phyloP scores from a whole-genome alignment of 31 red algal species.

The Endocladia muricata region DNA sequence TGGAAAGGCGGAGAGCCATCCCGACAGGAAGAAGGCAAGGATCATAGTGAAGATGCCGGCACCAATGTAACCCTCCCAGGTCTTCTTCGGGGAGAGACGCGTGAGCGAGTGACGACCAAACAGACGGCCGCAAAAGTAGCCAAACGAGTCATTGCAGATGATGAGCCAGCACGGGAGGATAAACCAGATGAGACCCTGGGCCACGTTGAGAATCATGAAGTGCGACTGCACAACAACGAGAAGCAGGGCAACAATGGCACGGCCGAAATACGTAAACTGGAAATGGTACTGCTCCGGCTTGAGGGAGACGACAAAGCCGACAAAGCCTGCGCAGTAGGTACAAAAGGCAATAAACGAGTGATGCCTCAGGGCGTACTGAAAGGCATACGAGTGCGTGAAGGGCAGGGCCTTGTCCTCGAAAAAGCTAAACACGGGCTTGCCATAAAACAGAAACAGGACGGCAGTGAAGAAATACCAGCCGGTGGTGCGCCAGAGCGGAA shows the following conservation, averaged over 20 bases:
- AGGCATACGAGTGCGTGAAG: constrained; percentile 40
- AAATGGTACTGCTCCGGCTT: constrained; percentile 71
- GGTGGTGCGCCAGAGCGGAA: constrained; percentile 81
- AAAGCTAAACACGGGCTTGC: constrained; percentile 79
- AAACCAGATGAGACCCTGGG: constrained; percentile 95
- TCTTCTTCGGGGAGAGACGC: constrained; percentile 91
- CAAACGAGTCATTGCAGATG: constrained; percentile 92
- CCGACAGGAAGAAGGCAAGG: constrained; percentile 72
- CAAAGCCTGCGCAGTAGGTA: constrained; percentile 82
- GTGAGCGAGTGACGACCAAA: constrained; percentile 84
- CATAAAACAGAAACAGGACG: constrained; percentile 85
- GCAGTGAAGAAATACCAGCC: constrained; percentile 86
- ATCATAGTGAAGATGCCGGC: constrained; percentile 91
- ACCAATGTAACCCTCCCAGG: constrained; percentile 97
- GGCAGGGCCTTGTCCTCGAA: constrained; percentile 70
- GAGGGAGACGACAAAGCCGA: constrained; percentile 89
- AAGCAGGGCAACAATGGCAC: constrained; percentile 77
- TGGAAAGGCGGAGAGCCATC: constrained; percentile 57
- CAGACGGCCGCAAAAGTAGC: constrained; percentile 84
- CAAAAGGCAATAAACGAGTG: constrained; percentile 87
- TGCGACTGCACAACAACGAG: constrained; percentile 89
- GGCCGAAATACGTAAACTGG: constrained; percentile 90
- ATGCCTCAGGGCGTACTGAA: constrained; percentile 72
- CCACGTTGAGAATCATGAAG: constrained; percentile 96
- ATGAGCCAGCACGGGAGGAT: constrained; percentile 83